Conservation (phyloP, 225 moss, liverwort and hornwort genomes). For the Rhytidiadelphus loreus region DNA sequence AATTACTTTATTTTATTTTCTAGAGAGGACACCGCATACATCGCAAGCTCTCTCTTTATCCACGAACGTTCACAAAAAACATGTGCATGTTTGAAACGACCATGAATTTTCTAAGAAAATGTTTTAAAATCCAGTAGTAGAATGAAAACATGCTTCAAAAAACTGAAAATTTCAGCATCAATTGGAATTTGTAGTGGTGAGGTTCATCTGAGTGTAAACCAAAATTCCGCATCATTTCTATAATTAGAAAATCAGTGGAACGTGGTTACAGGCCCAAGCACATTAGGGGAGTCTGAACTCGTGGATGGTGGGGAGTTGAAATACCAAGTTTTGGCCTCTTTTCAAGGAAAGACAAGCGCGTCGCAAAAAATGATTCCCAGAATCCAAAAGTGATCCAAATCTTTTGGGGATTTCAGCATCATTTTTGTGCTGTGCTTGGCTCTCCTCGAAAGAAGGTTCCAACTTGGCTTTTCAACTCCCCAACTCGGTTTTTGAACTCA, state of each 20-base stretch:
- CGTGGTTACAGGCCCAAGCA: not conserved
- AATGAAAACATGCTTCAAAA: too few species aligned
- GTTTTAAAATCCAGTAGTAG: not conserved
- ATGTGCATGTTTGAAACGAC: too few species aligned
- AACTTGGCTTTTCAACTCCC: not conserved
- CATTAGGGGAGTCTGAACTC: rapidly evolving
- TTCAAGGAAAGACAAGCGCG: not conserved
- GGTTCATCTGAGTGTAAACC: not conserved
- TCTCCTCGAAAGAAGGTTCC: not conserved
- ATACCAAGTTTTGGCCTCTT: too few species aligned
- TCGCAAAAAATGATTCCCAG: not conserved
- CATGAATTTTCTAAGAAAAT: too few species aligned
- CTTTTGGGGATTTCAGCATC: not conserved
- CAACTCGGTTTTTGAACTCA: not conserved
- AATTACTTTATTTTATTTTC: not conserved
- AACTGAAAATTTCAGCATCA: not conserved
- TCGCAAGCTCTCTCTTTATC: not conserved
- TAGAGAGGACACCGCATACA: not conserved
- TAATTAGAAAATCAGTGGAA: not conserved
- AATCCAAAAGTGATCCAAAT: not conserved
- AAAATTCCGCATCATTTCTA: not conserved
- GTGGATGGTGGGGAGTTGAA: not conserved
- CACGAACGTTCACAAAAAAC: not conserved
- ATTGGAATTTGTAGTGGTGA: not conserved
- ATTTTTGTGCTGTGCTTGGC: not conserved